Evolutionary conservation across 2,329 filamentous ascomycete genomes (phyloP), one percentile per base, ranked within the genome.

Genomic region (Ceratocystis destructans): DNA sequence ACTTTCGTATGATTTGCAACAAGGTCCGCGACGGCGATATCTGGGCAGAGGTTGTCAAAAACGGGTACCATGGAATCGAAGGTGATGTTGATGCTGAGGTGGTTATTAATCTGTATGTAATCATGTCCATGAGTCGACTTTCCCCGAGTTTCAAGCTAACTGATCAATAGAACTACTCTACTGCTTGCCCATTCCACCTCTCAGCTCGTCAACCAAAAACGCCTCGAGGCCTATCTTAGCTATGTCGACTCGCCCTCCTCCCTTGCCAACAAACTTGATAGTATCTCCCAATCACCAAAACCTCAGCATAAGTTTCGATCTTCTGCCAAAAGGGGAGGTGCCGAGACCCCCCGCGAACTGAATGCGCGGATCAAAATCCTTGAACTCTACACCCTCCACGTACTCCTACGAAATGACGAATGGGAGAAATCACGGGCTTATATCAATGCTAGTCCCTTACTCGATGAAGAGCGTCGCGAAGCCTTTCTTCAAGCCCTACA

Each of bases 401-500:
- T 97, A 6, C 83, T 99, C n/a, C 86, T 93, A 4, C 83, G 90
- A 64, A 97, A 96, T 71, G 86, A 90, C 66, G 91, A 97, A 76
- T 99, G 94, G 94, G 90, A 96, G 67, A 96, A 96, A 72, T 90
- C 94, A 3, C 84, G 85, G 68, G 89, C 96, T 71, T 97, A 97
- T 74, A 95, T 97, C 72, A 85, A 82, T 72, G 84, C 90, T 72
- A 94, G 87, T 74, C 86, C 93, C 61, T 85, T 96, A 31, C 81
- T 99, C 1, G 93, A 97, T 74, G 93, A 96, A 64, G 94, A 97
- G 77, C 84, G 90, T 57, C 86, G 90, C 69, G 90, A 97, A 71
- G 87, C 89, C 0, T 96, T 97, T 74, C 77, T 96, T 17, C 87
- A 93, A 71, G 93, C 92, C 3, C 79, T 97, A 17, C 85, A 95